phyloP scores from a whole-genome alignment of 495 filamentous ascomycete species.

The Hypoxylon cercidicola region DNA sequence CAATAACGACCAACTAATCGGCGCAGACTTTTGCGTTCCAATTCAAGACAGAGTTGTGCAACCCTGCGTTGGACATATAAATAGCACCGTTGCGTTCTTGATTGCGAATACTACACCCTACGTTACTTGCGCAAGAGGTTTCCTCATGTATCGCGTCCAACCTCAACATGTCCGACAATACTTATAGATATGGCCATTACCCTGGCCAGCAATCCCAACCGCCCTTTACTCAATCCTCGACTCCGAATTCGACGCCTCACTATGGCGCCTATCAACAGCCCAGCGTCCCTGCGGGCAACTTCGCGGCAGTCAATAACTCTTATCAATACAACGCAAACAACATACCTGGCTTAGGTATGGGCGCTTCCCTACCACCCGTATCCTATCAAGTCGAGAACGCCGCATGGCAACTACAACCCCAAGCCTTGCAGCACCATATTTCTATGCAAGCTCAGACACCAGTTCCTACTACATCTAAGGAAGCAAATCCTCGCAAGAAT shows the following conservation, averaged over 20 bases:
- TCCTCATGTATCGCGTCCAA: slow-evolving; percentile 31
- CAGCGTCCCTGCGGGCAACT: slow-evolving; percentile 30
- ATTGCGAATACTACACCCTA: not conserved
- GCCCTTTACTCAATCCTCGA: slow-evolving; percentile 38
- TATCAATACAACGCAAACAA: slow-evolving; percentile 52
- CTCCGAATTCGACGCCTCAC: slow-evolving; percentile 11
- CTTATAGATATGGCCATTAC: slow-evolving; percentile 49
- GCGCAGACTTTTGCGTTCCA: not conserved
- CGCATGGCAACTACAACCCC: slow-evolving; percentile 29
- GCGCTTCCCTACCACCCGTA: slow-evolving; percentile 18
- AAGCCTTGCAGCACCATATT: slow-evolving; percentile 6
- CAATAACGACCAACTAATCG: slow-evolving; percentile 16
- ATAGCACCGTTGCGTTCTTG: too few relatives aligned
- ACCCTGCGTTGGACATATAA: not conserved
- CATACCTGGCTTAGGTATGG: slow-evolving; percentile 57
- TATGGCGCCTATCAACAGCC: slow-evolving; percentile 35
- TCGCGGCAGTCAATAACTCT: slow-evolving; percentile 44
- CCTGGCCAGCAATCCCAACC: slow-evolving; percentile 40
- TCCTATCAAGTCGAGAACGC: slow-evolving; percentile 13
- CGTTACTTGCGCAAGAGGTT: slow-evolving; percentile 3
- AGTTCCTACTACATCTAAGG: slow-evolving; percentile 5
- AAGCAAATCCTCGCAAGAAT: slow-evolving; percentile 8
- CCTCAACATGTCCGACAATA: slow-evolving; percentile 52
- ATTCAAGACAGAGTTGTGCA: not conserved
- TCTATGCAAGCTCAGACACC: slow-evolving; percentile 11